Base-by-base conservation (phyloP, 2,329 filamentous ascomycete species). In the Penicillium sp. region DNA sequence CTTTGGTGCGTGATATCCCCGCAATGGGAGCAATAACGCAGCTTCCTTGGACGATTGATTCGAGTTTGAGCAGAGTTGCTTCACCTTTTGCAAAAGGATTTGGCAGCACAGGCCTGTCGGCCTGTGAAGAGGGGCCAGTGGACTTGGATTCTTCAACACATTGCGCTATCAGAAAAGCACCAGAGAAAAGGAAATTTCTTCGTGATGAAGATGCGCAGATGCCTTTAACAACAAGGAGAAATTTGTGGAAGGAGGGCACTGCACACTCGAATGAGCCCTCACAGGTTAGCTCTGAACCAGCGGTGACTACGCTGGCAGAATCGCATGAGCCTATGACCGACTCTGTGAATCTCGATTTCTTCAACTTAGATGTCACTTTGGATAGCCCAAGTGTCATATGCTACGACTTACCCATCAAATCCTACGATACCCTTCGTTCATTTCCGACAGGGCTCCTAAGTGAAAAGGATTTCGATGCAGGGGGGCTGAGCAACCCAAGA, bases 1-100 rank as follows among this genome's bases (percentile, higher is more conserved):
- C 61, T 19, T 50, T 66, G 6, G 66, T 70, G 4, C 60, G 67
- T 0, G 62, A 66, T 3, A 63, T 68, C 10, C 58, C 63, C 5
- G 50, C 55, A 1, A 64, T 66, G 44, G 64, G 63, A 1, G 36
- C 59, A 6, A 65, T 62, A 13, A 55, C 56, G 14, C 57, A 60
- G 3, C 53, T 70, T 1, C 68, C 69, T 0, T 70, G 69, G 66
- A 62, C 61, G 6, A 58, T 66, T 19, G 36, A 35, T 33, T 55
- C 24, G 22, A 16, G 31, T 35, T 16, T 44, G 24, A 27, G 14
- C 3, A 18, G 24, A 11, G 43, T 24, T 24, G n/a, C 16, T 9
- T 19, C 41, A 31, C 14, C 31, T 4, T 27, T n/a, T 31, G 16
- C 4, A 16, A n/a, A n/a, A 10, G 31, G 24, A 11, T 6, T 24